Base-by-base conservation (phyloP, 2,329 filamentous ascomycete genomes). In the Aurifilum marmelostoma region DNA sequence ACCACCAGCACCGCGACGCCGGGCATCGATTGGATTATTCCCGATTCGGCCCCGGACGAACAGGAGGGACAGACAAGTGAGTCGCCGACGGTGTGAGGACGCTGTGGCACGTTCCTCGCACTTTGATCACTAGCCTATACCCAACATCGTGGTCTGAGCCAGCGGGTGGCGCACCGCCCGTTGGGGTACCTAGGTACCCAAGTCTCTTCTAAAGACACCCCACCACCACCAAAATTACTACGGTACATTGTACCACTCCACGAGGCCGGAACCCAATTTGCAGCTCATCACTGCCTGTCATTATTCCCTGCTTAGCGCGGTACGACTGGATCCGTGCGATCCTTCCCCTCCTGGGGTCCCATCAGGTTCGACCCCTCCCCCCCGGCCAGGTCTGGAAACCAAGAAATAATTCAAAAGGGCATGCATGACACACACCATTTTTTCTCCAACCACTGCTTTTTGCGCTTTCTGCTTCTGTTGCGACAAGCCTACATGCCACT, bases 401-500 rank as follows among this genome's bases (percentile, higher is more conserved):
- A 56, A 37, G 32, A 64, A 65, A 62, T 63, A 58, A 12, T 69
- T 69, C 61, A 62, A 54, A 67, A 67, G 41, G 34, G 34, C 66
- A 65, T 73, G 14, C 34, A 5, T 47, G 43, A 47, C 72, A 72
- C 62, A 73, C 74, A 69, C 73, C 71, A 67, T 71, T 71, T 67
- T 32, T 50, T 67, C 39, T 64, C 68, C 68, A 56, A 67, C 62
- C 67, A 69, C 67, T 5, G 16, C 41, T 60, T 54, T 64, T 47
- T 60, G 32, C 69, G 71, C 67, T 65, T n/a, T 61, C 54, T 69
- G 68, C 68, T 69, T 65, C 67, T 67, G 43, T 47, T 47, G 66
- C 73, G 71, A 72, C 71, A 54, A 73, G 64, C 73, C 72, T 74
- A 72, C 72, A 64, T 72, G 72, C 73, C 74, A 74, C 2, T 16